These are phyloP conservation scores for Candida tunisiensis DNA, from an alignment of 1,139 yeast species.

Conservation along the genomic window DNA sequence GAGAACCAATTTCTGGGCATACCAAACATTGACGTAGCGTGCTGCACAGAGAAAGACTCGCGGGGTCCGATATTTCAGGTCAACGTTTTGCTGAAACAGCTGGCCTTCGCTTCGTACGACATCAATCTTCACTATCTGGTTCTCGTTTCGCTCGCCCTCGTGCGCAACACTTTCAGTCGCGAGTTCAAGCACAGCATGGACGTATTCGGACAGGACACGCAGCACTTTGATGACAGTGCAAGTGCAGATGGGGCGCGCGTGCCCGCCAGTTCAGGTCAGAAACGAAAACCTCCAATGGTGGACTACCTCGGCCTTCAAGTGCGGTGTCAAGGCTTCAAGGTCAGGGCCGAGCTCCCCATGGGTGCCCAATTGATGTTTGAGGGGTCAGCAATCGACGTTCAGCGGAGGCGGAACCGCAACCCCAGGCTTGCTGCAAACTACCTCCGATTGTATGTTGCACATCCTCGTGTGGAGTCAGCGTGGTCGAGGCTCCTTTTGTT, in stretches of 20 bases:
- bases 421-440: constrained; percentile 21
- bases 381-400: constrained; percentile 23
- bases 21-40: constrained; percentile 10
- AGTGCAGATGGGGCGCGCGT: too few species aligned
- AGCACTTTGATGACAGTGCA: too few species aligned
- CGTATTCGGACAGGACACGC: too few species aligned
- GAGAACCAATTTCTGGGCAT: constrained; percentile 11
- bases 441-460: constrained; percentile 33
- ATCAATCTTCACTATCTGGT: constrained; percentile 14
- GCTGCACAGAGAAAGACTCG: constrained; percentile 7
- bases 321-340: too few species aligned
- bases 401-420: constrained; percentile 16
- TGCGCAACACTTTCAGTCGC: constrained; percentile 6
- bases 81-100: constrained; percentile 11
- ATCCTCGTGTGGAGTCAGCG: constrained; percentile 32
- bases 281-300: too few species aligned
- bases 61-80: constrained; percentile 6
- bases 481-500: constrained; percentile 23
- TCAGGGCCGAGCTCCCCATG: too few species aligned
- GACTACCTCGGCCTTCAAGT: too few species aligned
- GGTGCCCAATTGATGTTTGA: constrained; percentile 36
- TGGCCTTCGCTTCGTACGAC: constrained; percentile 12
- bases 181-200: constrained; percentile 1
- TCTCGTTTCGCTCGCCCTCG: constrained; percentile 8
- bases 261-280: too few species aligned